Evolutionary conservation across 75 land plant genomes (phyloP).

Genomic region (Chamaecyparis obtusa): DNA sequence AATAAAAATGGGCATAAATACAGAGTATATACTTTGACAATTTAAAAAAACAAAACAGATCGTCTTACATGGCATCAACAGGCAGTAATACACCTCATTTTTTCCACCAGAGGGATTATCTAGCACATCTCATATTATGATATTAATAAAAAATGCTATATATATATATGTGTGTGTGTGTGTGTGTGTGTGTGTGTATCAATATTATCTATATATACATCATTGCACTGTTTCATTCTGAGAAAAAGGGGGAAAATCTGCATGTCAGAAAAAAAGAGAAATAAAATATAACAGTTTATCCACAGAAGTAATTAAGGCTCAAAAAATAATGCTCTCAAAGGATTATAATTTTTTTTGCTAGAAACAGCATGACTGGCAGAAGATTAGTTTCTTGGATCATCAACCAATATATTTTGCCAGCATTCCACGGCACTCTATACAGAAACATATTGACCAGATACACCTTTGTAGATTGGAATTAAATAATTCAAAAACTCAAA

Average conservation of each 20-base stretch:
- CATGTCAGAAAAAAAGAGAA: neutral
- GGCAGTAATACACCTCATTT: neutral
- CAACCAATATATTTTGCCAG: neutral
- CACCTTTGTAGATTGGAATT: neutral
- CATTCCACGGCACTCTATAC: neutral
- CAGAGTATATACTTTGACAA: neutral
- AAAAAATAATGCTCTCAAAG: neutral
- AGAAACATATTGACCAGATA: too few relatives aligned
- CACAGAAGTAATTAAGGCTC: neutral
- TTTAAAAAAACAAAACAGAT: neutral
- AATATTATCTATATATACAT: too few relatives aligned
- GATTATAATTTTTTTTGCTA: neutral
- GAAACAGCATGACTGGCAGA: neutral
- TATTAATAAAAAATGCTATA: neutral
- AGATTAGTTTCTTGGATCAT: neutral
- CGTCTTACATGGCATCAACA: neutral
- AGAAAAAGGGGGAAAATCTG: neutral
- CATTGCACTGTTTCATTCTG: neutral
- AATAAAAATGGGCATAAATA: slow-evolving; percentile 25
- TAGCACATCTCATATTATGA: neutral
- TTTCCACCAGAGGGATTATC: neutral
- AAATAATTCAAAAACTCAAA: too few relatives aligned
- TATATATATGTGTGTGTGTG: too few relatives aligned
- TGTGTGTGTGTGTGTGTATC: too few relatives aligned
- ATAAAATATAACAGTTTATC: neutral